Conservation (phyloP, 331 rosid genomes). For the Telfairia occidentalis region DNA sequence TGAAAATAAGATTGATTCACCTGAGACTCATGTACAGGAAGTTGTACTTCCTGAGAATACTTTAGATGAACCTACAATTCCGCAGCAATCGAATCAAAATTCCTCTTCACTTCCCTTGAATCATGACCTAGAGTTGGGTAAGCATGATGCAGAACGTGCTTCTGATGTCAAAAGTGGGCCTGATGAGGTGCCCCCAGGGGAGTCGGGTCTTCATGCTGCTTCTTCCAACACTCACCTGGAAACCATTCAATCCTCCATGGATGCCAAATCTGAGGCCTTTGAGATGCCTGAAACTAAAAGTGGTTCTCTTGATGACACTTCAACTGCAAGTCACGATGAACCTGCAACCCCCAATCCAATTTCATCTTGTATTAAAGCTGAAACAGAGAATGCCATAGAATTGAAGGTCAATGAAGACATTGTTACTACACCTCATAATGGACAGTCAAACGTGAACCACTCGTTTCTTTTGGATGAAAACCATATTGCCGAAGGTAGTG, state of each 20-base stretch:
- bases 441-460: slow-evolving; percentile 34
- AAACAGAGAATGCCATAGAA: slow-evolving; percentile 24
- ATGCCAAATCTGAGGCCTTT: slow-evolving; percentile 38
- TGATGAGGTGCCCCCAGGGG: slow-evolving; percentile 16
- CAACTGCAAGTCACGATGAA: slow-evolving; percentile 21
- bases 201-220: slow-evolving; percentile 15
- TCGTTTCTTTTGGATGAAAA: slow-evolving; percentile 46
- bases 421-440: slow-evolving; percentile 35
- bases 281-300: slow-evolving; percentile 25
- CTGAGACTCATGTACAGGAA: neutral
- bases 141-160: slow-evolving; percentile 16
- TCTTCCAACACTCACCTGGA: slow-evolving; percentile 17
- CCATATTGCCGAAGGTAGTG: slow-evolving; percentile 55
- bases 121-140: slow-evolving; percentile 19
- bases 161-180: slow-evolving; percentile 27
- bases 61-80: slow-evolving; percentile 17
- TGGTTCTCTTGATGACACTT: slow-evolving; percentile 16
- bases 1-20: slow-evolving; percentile 19
- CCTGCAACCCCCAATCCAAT: slow-evolving; percentile 21
- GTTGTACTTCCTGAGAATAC: slow-evolving; percentile 7
- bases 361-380: slow-evolving; percentile 25
- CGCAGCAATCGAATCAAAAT: slow-evolving; percentile 15
- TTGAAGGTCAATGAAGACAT: slow-evolving; percentile 32
- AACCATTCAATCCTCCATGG: slow-evolving; percentile 18
- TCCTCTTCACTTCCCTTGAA: slow-evolving; percentile 19